Conservation (phyloP, 768 basidiomycete species). For the Glaciozyma martinii region DNA sequence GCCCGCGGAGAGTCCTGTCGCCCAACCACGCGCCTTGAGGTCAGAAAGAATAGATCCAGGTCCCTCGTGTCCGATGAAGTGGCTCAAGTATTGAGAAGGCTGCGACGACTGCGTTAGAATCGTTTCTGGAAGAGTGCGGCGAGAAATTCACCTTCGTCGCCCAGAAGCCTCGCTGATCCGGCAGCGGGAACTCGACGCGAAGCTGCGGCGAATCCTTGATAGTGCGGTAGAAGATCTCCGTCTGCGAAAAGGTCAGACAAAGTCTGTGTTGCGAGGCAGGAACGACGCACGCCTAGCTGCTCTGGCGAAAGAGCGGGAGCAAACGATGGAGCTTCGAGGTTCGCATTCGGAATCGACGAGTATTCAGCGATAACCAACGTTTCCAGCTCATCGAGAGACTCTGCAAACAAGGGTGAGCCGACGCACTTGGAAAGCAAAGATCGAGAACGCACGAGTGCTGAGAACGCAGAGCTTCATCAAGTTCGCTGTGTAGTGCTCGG, state of each 20-base stretch:
- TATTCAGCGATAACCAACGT: constrained; percentile 27
- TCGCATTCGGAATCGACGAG: constrained; percentile 27
- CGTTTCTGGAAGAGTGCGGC: background rate
- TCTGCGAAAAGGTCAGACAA: constrained; percentile 16
- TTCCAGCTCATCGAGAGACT: constrained; percentile 31
- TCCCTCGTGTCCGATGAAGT: constrained; percentile 58
- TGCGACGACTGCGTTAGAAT: constrained; percentile 41
- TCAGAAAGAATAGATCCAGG: constrained; percentile 78
- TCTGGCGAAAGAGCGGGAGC: constrained; percentile 10
- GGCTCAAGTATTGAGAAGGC: constrained; percentile 72
- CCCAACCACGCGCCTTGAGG: constrained; percentile 51
- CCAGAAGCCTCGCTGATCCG: constrained; percentile 7
- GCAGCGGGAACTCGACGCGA: constrained; percentile 38
- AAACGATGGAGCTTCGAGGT: constrained; percentile 5
- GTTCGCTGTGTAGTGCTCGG: constrained; percentile 39
- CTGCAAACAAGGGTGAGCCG: background rate
- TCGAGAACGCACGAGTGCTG: constrained; percentile 6
- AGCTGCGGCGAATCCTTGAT: constrained; percentile 41
- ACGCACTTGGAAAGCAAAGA: background rate
- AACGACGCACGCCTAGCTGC: background rate
- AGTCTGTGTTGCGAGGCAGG: background rate
- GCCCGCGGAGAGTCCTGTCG: constrained; percentile 51
- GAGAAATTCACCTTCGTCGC: constrained; percentile 33
- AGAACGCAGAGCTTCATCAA: constrained; percentile 42
- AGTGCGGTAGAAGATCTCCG: constrained; percentile 39